phyloP scores from a whole-genome alignment of 805 yeast species.

The Komagataella ulmi region DNA sequence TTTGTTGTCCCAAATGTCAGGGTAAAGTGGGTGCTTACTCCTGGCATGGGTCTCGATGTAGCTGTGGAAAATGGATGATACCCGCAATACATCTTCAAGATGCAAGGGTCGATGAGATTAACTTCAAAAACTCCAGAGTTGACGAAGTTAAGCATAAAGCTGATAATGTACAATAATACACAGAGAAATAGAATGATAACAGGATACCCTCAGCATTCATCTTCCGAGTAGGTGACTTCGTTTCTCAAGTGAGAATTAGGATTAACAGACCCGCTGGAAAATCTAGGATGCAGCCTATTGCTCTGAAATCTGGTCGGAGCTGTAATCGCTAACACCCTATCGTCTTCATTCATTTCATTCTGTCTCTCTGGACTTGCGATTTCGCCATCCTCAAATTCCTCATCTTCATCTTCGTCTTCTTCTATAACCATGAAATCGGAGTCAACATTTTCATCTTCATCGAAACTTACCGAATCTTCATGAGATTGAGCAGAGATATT shows the following conservation, averaged over 20 bases:
- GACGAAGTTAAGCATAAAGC: constrained; percentile 1
- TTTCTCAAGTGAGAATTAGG: background rate
- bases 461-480: background rate
- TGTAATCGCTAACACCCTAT: background rate
- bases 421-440: constrained; percentile 34
- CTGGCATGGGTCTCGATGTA: constrained; percentile 91
- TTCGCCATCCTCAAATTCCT: constrained; percentile 1
- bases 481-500: background rate
- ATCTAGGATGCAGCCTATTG: constrained; percentile 20
- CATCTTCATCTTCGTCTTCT: constrained; percentile 16
- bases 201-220: background rate
- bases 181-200: background rate
- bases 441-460: constrained; percentile 12
- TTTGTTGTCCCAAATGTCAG: constrained; percentile 72
- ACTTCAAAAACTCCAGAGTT: constrained; percentile 4
- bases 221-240: background rate
- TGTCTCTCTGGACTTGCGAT: background rate
- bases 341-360: constrained; percentile 6
- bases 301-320: constrained; percentile 3
- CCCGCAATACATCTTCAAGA: constrained; percentile 80
- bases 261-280: constrained; percentile 25
- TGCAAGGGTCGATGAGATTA: constrained; percentile 65
- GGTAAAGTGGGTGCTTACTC: constrained; percentile 83
- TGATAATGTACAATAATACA: background rate
- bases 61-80: constrained; percentile 92